Evolutionary conservation across 768 basidiomycete genomes (phyloP).

Genomic region (Hortiboletus campestris): DNA sequence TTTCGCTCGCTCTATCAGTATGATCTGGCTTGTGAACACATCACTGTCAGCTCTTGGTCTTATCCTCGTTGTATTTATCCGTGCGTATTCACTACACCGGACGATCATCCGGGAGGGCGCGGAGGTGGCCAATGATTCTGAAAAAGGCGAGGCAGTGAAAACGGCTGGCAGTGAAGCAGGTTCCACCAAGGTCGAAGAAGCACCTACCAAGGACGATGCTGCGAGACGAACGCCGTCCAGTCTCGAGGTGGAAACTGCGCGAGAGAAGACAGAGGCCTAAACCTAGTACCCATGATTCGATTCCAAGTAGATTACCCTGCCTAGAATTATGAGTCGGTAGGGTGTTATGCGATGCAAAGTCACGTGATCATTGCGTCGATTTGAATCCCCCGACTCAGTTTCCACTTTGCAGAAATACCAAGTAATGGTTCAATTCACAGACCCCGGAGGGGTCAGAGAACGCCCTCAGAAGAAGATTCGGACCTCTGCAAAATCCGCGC

Average conservation of each 20-base stretch:
- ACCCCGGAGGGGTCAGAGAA: constrained; percentile 12
- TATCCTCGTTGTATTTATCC: constrained; percentile 34
- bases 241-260: neutral
- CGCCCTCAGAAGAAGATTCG: constrained; percentile 29
- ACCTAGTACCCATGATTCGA: neutral
- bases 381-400: neutral
- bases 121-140: constrained; percentile 26
- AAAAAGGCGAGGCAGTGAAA: constrained; percentile 20
- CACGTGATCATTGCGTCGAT: constrained; percentile 11
- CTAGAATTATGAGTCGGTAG: neutral
- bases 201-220: neutral
- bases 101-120: constrained; percentile 13
- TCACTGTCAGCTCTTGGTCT: constrained; percentile 33
- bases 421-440: constrained; percentile 20
- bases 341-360: neutral
- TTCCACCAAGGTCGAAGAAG: neutral
- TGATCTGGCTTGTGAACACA: constrained; percentile 40
- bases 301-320: neutral
- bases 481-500: constrained; percentile 2
- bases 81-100: constrained; percentile 36
- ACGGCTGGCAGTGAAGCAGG: neutral
- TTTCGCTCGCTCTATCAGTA: constrained; percentile 36
- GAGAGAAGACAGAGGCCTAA: neutral
- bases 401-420: neutral
- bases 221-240: constrained; percentile 1